phyloP scores from a whole-genome alignment of 768 basidiomycete species.

The Tulasnella sp. region DNA sequence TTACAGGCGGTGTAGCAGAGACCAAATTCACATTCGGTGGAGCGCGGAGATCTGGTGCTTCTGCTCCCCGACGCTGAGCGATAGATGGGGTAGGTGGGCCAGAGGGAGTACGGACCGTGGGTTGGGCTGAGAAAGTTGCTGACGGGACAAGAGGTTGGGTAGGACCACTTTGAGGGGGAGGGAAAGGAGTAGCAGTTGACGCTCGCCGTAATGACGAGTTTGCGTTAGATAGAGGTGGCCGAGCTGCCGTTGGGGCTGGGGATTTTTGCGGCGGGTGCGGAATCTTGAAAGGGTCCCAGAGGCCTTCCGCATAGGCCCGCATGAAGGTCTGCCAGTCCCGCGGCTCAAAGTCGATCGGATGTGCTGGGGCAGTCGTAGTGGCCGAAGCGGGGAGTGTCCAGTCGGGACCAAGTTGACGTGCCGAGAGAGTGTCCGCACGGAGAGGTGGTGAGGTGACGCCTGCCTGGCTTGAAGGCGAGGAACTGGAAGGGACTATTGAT shows the following conservation, averaged over 20 bases:
- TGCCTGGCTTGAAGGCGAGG: neutral
- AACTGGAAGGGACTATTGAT: neutral
- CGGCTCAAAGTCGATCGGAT: slow-evolving; percentile 1
- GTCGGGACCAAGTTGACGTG: neutral
- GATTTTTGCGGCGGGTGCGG: slow-evolving; percentile 41
- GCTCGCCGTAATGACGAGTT: neutral
- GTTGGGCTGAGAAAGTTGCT: too few species aligned
- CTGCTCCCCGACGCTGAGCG: neutral
- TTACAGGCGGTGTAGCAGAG: neutral
- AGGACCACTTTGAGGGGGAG: neutral
- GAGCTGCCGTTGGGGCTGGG: slow-evolving; percentile 39
- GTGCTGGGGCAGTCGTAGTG: neutral
- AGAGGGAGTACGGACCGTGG: neutral
- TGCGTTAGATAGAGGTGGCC: slow-evolving; percentile 29
- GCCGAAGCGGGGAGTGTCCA: neutral
- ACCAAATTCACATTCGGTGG: neutral
- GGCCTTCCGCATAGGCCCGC: slow-evolving; percentile 66
- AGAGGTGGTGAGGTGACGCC: neutral
- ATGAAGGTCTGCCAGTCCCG: slow-evolving; percentile 74
- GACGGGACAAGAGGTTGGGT: neutral
- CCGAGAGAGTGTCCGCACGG: neutral
- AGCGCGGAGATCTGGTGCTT: neutral
- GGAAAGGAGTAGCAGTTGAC: neutral
- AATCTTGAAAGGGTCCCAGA: slow-evolving; percentile 60
- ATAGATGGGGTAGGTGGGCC: neutral